A percentile compares a stretch with the other conserved stretches of the same genome.
These are phyloP conservation scores for Heritiera fomes DNA, from an alignment of 345 rosid species.

Conservation along the genomic window DNA sequence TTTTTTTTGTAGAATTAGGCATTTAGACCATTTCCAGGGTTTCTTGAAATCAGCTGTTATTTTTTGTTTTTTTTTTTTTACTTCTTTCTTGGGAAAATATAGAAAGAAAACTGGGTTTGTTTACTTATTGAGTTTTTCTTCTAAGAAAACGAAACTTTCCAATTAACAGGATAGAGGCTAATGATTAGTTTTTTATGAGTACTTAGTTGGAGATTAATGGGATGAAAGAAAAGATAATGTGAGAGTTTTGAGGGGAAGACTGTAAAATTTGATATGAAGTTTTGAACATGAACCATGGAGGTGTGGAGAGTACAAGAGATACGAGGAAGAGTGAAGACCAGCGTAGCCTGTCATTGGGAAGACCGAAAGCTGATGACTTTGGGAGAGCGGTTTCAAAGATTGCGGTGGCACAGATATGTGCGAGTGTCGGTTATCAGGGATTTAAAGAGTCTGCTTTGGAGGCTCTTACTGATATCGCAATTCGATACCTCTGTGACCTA, in stretches of 20 bases:
- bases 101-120: neutral
- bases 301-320: slow-evolving; percentile 39
- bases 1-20: neutral
- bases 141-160: neutral
- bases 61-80: slow-evolving; percentile 1
- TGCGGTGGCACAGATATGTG: slow-evolving; percentile 85
- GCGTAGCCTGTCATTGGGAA: slow-evolving; percentile 26
- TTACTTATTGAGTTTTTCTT: neutral
- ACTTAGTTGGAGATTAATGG: slow-evolving; percentile 23
- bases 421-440: slow-evolving; percentile 68
- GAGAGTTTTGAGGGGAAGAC: slow-evolving; percentile 12
- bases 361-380: slow-evolving; percentile 59
- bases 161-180: neutral
- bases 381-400: slow-evolving; percentile 63
- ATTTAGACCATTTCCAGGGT: slow-evolving; percentile 23
- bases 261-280: slow-evolving; percentile 47
- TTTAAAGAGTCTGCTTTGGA: slow-evolving; percentile 72
- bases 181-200: neutral
- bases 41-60: neutral
- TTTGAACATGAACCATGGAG: slow-evolving; percentile 78
- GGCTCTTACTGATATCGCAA: slow-evolving; percentile 60
- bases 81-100: slow-evolving; percentile 14
- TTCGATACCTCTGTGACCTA: slow-evolving; percentile 65
- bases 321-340: slow-evolving; percentile 34
- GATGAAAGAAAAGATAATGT: slow-evolving; percentile 29